Evolutionary conservation across 2,329 filamentous ascomycete species (phyloP).

Genomic region (Nannizziopsis arthrosporioides): DNA sequence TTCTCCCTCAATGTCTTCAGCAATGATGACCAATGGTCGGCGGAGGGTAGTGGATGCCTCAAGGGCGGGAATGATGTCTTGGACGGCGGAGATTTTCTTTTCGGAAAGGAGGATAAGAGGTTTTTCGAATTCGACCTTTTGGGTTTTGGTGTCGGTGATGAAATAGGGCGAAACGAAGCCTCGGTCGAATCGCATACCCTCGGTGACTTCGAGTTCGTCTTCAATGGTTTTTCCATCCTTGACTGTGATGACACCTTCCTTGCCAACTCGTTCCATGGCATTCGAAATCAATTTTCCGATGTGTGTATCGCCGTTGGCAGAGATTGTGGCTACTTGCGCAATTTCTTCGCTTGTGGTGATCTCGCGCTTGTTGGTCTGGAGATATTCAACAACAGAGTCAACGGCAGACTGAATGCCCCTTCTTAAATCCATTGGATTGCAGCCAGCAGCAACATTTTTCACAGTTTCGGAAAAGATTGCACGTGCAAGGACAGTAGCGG

Average conservation of each 20-base stretch:
- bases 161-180: constrained; percentile 99
- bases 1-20: constrained; percentile 98
- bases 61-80: constrained; percentile 96
- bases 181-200: constrained; percentile 99
- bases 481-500: constrained; percentile 88
- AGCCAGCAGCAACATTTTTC: constrained; percentile 98
- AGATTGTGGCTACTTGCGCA: constrained; percentile 95
- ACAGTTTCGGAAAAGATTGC: constrained; percentile 99
- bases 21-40: constrained; percentile 93
- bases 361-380: constrained; percentile 92
- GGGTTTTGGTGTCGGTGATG: constrained; percentile 96
- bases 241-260: constrained; percentile 99
- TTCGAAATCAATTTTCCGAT: constrained; percentile 92
- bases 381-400: constrained; percentile 83
- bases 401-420: constrained; percentile 95
- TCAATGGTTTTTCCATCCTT: constrained; percentile 99
- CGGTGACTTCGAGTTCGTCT: constrained; percentile 96
- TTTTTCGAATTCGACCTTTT: constrained; percentile 99
- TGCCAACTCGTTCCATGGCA: constrained; percentile 99
- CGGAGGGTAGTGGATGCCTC: constrained; percentile 93
- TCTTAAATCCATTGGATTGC: constrained; percentile 98
- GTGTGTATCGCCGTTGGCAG: constrained; percentile 90
- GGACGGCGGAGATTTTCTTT: constrained; percentile 99
- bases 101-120: constrained; percentile 95
- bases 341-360: constrained; percentile 97